Base-by-base conservation (phyloP, 2,329 filamentous ascomycete species). In the Pseudogymnoascus destructans region DNA sequence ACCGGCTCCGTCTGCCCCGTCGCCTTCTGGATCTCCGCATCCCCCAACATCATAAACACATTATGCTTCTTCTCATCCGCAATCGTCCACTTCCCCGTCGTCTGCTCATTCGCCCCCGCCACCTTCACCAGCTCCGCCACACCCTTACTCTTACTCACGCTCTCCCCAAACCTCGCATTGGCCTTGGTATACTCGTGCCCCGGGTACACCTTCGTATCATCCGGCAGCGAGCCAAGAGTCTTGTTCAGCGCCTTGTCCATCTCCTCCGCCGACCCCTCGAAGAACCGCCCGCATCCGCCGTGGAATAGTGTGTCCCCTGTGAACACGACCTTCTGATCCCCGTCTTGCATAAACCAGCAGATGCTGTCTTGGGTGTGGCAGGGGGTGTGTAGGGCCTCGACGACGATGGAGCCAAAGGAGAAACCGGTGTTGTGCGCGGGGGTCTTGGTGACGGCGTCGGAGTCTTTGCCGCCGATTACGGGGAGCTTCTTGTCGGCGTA, bases 331-430 rank as follows among this genome's bases (percentile, higher is more conserved):
- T 81, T 84, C 55, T 87, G 77, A 54, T 81, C 75, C 17, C 82
- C 84, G 67, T 98, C 92, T 72, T 95, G 82, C 76, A 93, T 84
- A 65, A 84, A 89, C 75, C 85, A 98, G 77, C 93, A 98, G 70
- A 98, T 95, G 71, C 91, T 96, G 74, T 98, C 93, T 74, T 96
- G 91, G 1, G 93, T 98, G 71, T 98, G 93, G 72, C 93, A 98
- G 1, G 93, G 93, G 10, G 93, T 98, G 73, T 97, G 87, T n/a
- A 97, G 76, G 21, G 88, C 87, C 69, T 81, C 92, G 59, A 96
- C 86, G 11, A 80, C 79, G 70, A 98, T 93, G 64, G 79, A 79
- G 59, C 93, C 93, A 62, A 98, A 82, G 62, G 81, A 85, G 76
- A 96, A 95, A 2, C 77, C 81, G 63, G 89, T 82, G 36, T 84